Conservation (phyloP, 495 filamentous ascomycete genomes). For the Penicillium maclennaniae region DNA sequence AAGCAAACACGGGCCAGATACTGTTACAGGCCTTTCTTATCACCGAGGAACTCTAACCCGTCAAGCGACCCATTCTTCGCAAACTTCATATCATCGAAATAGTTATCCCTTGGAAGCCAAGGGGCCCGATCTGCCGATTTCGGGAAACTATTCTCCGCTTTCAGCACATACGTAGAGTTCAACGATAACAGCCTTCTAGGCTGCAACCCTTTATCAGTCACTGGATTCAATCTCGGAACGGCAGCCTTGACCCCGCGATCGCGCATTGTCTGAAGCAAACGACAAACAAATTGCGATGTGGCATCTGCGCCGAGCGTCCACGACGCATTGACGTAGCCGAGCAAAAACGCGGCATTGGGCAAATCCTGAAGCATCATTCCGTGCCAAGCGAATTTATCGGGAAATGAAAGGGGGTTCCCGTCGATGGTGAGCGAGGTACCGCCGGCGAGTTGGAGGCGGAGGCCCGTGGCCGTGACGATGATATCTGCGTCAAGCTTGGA, state of each 20-base stretch:
- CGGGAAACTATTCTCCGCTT: background rate
- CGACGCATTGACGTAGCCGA: slow-evolving; percentile 39
- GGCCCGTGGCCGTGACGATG: slow-evolving; percentile 64
- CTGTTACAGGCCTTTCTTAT: background rate
- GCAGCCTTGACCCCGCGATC: slow-evolving; percentile 1
- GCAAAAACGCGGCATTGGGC: slow-evolving; percentile 32
- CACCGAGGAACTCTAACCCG: background rate
- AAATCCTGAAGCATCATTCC: slow-evolving; percentile 39
- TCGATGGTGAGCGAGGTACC: slow-evolving; percentile 27
- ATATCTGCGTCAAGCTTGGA: slow-evolving; percentile 53
- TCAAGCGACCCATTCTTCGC: slow-evolving; percentile 14
- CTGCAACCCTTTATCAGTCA: background rate
- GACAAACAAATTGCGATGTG: slow-evolving; percentile 22
- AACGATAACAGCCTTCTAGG: background rate
- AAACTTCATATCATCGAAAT: slow-evolving; percentile 19
- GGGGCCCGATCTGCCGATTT: background rate
- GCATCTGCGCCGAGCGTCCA: slow-evolving; percentile 44
- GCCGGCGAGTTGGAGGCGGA: slow-evolving; percentile 29
- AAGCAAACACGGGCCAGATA: background rate
- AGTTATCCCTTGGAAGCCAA: slow-evolving; percentile 3
- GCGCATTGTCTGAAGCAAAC: slow-evolving; percentile 9
- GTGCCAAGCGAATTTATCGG: slow-evolving; percentile 37
- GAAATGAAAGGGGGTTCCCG: slow-evolving; percentile 14
- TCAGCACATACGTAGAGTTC: slow-evolving; percentile 6
- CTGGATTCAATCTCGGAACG: background rate